Conservation (phyloP, 1,284 basidiomycete species). For the Leccinum fallax region DNA sequence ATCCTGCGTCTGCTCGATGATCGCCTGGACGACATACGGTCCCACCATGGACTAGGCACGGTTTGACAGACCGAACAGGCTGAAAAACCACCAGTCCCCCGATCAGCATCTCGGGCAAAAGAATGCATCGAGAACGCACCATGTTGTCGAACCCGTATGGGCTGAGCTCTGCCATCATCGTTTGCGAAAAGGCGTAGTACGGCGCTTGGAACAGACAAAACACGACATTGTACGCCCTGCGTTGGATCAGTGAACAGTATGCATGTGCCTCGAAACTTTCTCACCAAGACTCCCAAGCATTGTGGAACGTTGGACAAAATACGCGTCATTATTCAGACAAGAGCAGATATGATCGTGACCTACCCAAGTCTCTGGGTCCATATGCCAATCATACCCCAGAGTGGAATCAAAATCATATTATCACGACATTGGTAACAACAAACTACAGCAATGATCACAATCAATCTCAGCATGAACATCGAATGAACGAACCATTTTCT, state of each 20-base stretch:
- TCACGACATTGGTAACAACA: conserved; percentile 74
- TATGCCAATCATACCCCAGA: conserved; percentile 88
- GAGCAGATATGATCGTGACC: conserved; percentile 15
- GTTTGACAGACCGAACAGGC: conserved; percentile 83
- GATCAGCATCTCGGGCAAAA: background rate
- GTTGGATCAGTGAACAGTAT: conserved; percentile 3
- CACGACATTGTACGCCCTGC: conserved; percentile 31
- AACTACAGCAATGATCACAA: conserved; percentile 48
- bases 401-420: conserved; percentile 64
- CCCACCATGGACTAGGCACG: conserved; percentile 82
- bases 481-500: conserved; percentile 60
- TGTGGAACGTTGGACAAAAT: conserved; percentile 61
- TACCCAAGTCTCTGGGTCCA: conserved; percentile 77
- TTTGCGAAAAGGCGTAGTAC: conserved; percentile 84
- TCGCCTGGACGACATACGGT: conserved; percentile 78
- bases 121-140: conserved; percentile 40
- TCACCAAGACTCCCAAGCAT: conserved; percentile 83
- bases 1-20: conserved; percentile 70
- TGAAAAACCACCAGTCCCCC: conserved; percentile 59
- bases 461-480: background rate
- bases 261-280: conserved; percentile 5
- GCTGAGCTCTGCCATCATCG: conserved; percentile 85
- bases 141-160: conserved; percentile 85
- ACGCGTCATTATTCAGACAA: background rate
- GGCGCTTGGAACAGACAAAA: conserved; percentile 71